Evolutionary conservation across 73 alveolate genomes (phyloP).

Genomic region (Symbiodinium pilosum): DNA sequence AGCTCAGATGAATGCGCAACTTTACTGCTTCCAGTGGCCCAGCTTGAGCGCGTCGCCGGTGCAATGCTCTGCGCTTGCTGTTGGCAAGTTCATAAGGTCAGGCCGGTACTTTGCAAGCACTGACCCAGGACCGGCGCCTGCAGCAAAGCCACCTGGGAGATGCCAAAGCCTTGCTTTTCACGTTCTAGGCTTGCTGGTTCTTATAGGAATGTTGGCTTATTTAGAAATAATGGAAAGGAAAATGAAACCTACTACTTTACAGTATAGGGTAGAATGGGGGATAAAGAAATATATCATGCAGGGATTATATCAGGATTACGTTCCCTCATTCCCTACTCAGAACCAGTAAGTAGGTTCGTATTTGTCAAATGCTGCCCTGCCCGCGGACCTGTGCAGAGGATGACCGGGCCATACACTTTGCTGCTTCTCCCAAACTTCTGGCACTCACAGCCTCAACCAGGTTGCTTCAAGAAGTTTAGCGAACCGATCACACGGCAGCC

Average conservation of each 20-base stretch:
- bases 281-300: too few relatives aligned
- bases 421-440: conserved; percentile 47
- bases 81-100: conserved; percentile 32
- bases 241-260: not conserved
- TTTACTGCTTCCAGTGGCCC: not conserved
- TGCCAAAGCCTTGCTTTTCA: not conserved
- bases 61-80: conserved; percentile 74
- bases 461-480: not conserved
- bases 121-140: conserved; percentile 14
- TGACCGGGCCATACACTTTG: conserved; percentile 88
- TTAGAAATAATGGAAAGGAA: too few relatives aligned
- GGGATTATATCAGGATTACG: too few relatives aligned
- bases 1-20: too few relatives aligned
- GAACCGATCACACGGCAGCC: too few relatives aligned
- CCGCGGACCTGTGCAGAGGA: conserved; percentile 57
- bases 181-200: not conserved
- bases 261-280: not conserved
- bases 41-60: conserved; percentile 96
- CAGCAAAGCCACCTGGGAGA: conserved; percentile 75
- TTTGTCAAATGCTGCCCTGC: not conserved
- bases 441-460: conserved; percentile 54
- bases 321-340: too few relatives aligned
- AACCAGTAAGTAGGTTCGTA: too few relatives aligned
- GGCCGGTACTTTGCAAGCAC: conserved; percentile 64
- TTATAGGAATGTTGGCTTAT: too few relatives aligned